Evolutionary conservation across 164 flowering plant genomes (phyloP).

Genomic region (Umbellularia californica): DNA sequence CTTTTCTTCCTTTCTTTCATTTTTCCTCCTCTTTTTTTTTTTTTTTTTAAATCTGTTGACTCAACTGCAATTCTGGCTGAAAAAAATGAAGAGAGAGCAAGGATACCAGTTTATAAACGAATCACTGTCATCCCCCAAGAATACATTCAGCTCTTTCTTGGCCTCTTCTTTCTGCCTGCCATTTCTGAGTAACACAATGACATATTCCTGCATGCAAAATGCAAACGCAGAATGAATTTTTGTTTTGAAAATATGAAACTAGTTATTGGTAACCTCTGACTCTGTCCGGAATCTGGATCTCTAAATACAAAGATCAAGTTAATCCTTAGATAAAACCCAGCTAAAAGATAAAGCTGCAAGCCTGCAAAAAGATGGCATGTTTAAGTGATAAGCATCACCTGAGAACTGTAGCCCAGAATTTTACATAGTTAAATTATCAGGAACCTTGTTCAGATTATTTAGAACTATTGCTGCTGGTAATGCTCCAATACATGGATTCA

Average conservation of each 20-base stretch:
- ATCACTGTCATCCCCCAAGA: constrained; percentile 79
- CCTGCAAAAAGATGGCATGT: too few relatives aligned
- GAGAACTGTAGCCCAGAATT: too few relatives aligned
- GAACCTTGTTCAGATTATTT: too few relatives aligned
- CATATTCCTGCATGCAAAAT: constrained; percentile 73
- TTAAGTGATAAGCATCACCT: too few relatives aligned
- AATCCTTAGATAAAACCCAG: too few relatives aligned
- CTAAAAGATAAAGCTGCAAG: too few relatives aligned
- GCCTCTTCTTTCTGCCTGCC: constrained; percentile 87
- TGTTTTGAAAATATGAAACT: not conserved
- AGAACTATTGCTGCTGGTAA: too few relatives aligned
- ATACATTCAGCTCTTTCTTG: constrained; percentile 77
- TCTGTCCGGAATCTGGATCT: not conserved
- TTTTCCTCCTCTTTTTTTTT: too few relatives aligned
- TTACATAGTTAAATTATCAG: too few relatives aligned
- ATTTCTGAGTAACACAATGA: constrained; percentile 82
- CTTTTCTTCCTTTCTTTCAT: too few relatives aligned
- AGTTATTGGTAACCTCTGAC: not conserved
- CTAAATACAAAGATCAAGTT: not conserved
- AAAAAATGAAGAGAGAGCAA: not conserved
- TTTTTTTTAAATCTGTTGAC: not conserved
- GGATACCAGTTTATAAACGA: constrained; percentile 79
- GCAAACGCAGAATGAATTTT: not conserved
- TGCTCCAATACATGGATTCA: too few relatives aligned
- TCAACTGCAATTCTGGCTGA: not conserved